These are phyloP conservation scores for Acephala macrosclerotiorum DNA, from an alignment of 2,329 filamentous ascomycete genomes.

Conservation along the genomic window DNA sequence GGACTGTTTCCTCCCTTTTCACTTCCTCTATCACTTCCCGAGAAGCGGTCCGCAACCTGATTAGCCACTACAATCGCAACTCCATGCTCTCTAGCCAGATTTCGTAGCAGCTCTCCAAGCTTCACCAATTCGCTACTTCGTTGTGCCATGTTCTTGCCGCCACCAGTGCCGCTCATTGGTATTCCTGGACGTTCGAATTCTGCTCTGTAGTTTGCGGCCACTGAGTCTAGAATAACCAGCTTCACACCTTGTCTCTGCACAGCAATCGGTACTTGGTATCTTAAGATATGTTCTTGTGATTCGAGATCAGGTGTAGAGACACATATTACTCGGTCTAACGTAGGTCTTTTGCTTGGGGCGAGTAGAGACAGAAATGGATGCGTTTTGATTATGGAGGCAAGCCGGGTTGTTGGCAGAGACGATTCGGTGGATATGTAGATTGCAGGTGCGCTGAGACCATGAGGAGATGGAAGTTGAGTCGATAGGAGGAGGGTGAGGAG, in stretches of 20 bases:
- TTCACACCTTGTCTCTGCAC: constrained; percentile 79
- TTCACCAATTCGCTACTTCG: constrained; percentile 80
- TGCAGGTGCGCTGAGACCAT: constrained; percentile 74
- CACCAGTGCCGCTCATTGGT: constrained; percentile 46
- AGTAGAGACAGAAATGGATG: constrained; percentile 66
- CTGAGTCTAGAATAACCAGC: constrained; percentile 86
- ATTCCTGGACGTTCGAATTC: constrained; percentile 73
- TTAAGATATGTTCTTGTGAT: constrained; percentile 92
- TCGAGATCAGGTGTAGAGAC: constrained; percentile 90
- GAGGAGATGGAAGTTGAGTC: constrained; percentile 79
- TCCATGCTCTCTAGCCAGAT: constrained; percentile 75
- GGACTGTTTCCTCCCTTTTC: constrained; percentile 27
- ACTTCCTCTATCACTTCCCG: constrained; percentile 18
- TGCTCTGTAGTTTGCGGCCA: constrained; percentile 94
- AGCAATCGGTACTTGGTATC: constrained; percentile 89
- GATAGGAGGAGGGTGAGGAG: constrained; percentile 85
- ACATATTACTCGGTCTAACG: constrained; percentile 78
- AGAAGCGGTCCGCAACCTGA: constrained; percentile 91
- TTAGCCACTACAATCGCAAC: constrained; percentile 92
- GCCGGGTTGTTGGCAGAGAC: constrained; percentile 79
- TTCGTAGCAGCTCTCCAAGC: constrained; percentile 77
- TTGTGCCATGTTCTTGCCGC: constrained; percentile 70
- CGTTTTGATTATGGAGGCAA: constrained; percentile 77
- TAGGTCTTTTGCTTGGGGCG: constrained; percentile 53
- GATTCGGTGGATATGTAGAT: constrained; percentile 96